Conservation (phyloP, 371 early-diverging fungal species). For the Lichtheimia hyalospora region DNA sequence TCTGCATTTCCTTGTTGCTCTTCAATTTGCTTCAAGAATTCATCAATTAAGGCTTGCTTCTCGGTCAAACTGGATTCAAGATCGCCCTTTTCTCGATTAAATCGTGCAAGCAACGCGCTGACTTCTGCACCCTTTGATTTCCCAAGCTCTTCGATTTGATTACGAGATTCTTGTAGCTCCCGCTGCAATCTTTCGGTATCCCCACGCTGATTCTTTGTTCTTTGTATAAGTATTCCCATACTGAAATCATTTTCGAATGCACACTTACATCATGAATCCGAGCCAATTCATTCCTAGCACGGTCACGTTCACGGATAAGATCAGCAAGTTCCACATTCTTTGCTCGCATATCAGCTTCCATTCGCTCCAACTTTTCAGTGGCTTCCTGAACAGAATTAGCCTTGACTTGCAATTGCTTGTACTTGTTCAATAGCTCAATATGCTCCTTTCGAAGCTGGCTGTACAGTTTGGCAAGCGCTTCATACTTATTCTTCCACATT, state of each 20-base stretch:
- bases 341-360: slow-evolving; percentile 77
- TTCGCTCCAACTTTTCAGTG: slow-evolving; percentile 69
- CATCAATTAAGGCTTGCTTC: slow-evolving; percentile 55
- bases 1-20: slow-evolving; percentile 72
- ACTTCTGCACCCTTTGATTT: slow-evolving; percentile 81
- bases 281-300: slow-evolving; percentile 73
- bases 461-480: slow-evolving; percentile 91
- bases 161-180: slow-evolving; percentile 77
- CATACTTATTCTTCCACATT: slow-evolving; percentile 91
- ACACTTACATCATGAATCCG: slow-evolving; percentile 52
- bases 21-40: slow-evolving; percentile 66
- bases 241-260: not conserved
- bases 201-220: slow-evolving; percentile 63
- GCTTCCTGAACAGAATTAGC: slow-evolving; percentile 81
- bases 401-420: slow-evolving; percentile 78
- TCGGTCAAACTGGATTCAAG: slow-evolving; percentile 65
- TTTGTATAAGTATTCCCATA: not conserved
- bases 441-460: slow-evolving; percentile 96
- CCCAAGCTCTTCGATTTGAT: slow-evolving; percentile 75
- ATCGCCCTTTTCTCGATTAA: slow-evolving; percentile 81
- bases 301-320: slow-evolving; percentile 82
- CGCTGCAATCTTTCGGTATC: slow-evolving; percentile 79
- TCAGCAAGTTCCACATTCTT: slow-evolving; percentile 84
- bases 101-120: slow-evolving; percentile 70
- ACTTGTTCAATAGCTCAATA: slow-evolving; percentile 88